These are phyloP conservation scores for Arthrobotrys pseudoclavata DNA, from an alignment of 2,329 filamentous ascomycete species.

Conservation along the genomic window DNA sequence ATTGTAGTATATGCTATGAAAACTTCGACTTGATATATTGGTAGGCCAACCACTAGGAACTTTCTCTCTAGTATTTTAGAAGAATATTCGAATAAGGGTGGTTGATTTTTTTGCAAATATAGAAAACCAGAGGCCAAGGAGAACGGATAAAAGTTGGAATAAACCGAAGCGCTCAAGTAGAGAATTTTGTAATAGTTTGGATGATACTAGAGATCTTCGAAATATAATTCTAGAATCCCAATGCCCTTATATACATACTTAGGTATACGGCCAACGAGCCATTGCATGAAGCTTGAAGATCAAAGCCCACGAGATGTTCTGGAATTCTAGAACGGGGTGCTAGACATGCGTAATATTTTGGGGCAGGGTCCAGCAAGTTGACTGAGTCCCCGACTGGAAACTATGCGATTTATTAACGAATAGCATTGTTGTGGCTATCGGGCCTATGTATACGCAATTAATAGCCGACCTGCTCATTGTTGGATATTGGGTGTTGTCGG, in stretches of 20 bases:
- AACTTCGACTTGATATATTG: background rate
- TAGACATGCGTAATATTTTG: background rate
- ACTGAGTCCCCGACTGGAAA: background rate
- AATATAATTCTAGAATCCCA: background rate
- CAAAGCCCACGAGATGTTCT: background rate
- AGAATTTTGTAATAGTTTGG: background rate
- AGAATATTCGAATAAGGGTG: too few species aligned
- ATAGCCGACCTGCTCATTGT: constrained; percentile 8
- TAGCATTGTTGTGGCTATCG: too few species aligned
- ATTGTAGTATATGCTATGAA: background rate
- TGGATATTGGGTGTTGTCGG: constrained; percentile 15
- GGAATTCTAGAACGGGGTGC: background rate
- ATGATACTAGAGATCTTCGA: background rate
- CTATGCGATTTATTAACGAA: too few species aligned
- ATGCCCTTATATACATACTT: background rate
- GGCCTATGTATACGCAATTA: constrained; percentile 8
- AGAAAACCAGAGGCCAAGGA: too few species aligned
- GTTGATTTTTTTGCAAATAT: too few species aligned
- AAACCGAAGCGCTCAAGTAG: background rate
- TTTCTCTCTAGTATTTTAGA: background rate
- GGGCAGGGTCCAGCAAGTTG: background rate
- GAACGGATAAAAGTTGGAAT: too few species aligned
- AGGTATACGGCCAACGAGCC: background rate
- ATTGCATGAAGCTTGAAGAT: background rate
- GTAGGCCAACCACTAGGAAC: background rate